Base-by-base conservation (phyloP, 202 grass and related monocot genomes). In the Setaria italica region DNA sequence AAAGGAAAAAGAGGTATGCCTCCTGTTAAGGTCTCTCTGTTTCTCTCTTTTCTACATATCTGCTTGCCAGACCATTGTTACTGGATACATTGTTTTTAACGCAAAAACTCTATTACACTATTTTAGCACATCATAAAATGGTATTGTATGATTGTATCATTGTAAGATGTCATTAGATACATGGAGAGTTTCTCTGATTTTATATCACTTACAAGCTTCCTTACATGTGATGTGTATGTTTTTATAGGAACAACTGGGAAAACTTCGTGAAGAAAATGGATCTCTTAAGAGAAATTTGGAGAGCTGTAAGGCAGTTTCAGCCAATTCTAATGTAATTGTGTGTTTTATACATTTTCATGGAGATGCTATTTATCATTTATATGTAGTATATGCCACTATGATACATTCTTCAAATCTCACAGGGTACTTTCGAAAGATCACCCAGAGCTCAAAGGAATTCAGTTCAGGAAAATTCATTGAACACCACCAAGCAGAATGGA, bases 1-100 rank as follows among this genome's bases (percentile, higher is more conserved):
- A 46, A 99, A 94, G 72, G 96, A 98, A 84, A 98, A 95, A 85
- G 96, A 98, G 85, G 96, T 98, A 93, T 75, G 48, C 25, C 46
- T 79, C 39, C 34, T 90, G 70, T 32, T 32, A 82, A 59, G 64
- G 4, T 30, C 47, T 29, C 4, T 41, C 3, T 47, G 30, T 75
- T 82, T 68, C 54, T 45, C 42, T 45, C 8, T n/a, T 72, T 4
- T 56, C 1, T 72, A 6, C 3, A 6, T 66, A 58, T 82, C 20
- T 90, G 1, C 67, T 82, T 74, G 57, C 48, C 34, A 35, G 60
- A 64, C 30, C 6, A 2, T 55, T 77, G 84, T 65, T 47, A 47
- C 10, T 50, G 20, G 46, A 77, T 46, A 47, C 47, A 64, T 64
- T 82, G 6, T 79, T 77, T 67, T 58, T 33, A 4, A 8, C 4